Conservation (phyloP, 345 rosid species). For the Cardamine chenopodiifolia region DNA sequence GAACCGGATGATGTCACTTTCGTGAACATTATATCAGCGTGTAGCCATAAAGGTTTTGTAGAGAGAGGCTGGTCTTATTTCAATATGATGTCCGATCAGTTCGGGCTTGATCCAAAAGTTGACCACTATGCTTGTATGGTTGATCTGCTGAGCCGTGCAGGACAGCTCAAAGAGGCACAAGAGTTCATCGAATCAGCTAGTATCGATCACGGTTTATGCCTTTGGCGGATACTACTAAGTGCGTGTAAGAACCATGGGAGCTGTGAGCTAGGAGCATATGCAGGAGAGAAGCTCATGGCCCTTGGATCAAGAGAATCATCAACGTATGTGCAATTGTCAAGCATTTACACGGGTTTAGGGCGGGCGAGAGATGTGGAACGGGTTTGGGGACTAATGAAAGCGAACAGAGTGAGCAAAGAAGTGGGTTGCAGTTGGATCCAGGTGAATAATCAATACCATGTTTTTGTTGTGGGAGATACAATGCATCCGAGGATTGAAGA, state of each 20-base stretch:
- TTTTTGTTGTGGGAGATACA: slow-evolving; percentile 64
- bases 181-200: slow-evolving; percentile 70
- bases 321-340: slow-evolving; percentile 56
- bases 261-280: slow-evolving; percentile 67
- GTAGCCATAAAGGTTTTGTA: slow-evolving; percentile 75
- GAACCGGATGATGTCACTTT: slow-evolving; percentile 68
- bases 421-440: slow-evolving; percentile 85
- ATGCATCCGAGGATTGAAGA: slow-evolving; percentile 57
- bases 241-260: slow-evolving; percentile 67
- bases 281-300: slow-evolving; percentile 75
- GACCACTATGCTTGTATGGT: slow-evolving; percentile 88
- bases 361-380: slow-evolving; percentile 56
- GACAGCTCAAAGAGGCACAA: slow-evolving; percentile 64
- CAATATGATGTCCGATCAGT: slow-evolving; percentile 53
- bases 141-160: slow-evolving; percentile 78
- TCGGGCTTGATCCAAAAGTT: slow-evolving; percentile 57
- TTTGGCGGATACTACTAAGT: slow-evolving; percentile 68
- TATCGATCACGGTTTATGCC: slow-evolving; percentile 63
- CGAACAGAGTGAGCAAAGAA: slow-evolving; percentile 60
- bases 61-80: slow-evolving; percentile 64
- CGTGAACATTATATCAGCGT: slow-evolving; percentile 66
- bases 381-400: slow-evolving; percentile 59
- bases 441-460: slow-evolving; percentile 52
- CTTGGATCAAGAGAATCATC: slow-evolving; percentile 76
- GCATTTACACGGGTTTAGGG: slow-evolving; percentile 63